A percentile compares a stretch with the other conserved stretches of the same genome.
phyloP scores from a whole-genome alignment of 2,329 filamentous ascomycete species.

The Ophiostoma angusticollis region DNA sequence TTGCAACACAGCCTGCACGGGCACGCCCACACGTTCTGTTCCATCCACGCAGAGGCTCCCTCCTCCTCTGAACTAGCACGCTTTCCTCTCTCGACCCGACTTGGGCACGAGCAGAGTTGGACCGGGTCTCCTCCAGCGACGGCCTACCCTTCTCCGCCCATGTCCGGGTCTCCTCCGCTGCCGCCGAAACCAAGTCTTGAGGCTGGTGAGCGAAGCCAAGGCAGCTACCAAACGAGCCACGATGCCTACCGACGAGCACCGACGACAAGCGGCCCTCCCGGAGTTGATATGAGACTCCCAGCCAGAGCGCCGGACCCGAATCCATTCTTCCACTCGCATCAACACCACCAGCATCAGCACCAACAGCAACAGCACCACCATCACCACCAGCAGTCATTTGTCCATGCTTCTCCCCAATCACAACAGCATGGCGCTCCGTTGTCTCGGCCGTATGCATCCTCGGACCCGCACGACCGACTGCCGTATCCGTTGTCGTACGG shows the following conservation, averaged over 20 bases:
- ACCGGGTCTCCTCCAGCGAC: conserved; percentile 38
- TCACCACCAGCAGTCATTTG: too few species aligned
- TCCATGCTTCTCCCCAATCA: neutral
- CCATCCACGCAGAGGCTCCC: conserved; percentile 32
- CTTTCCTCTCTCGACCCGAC: conserved; percentile 42
- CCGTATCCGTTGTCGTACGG: conserved; percentile 25
- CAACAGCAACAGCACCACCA: neutral
- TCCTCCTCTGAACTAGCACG: conserved; percentile 41
- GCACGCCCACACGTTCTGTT: conserved; percentile 19
- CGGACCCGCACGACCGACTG: conserved; percentile 27
- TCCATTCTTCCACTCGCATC: neutral
- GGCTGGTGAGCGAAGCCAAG: conserved; percentile 41
- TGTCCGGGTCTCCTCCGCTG: conserved; percentile 55
- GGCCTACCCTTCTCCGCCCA: conserved; percentile 61
- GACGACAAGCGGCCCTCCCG: conserved; percentile 21
- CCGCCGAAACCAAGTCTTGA: conserved; percentile 46
- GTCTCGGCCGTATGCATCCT: conserved; percentile 25
- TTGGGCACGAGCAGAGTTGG: conserved; percentile 42
- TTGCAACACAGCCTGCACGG: too few species aligned
- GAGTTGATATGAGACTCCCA: conserved; percentile 22
- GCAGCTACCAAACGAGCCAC: conserved; percentile 32
- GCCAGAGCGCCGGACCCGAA: conserved; percentile 2
- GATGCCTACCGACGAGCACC: conserved; percentile 36
- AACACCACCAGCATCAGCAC: conserved; percentile 1
- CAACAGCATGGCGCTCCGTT: neutral